Evolutionary conservation across 108 stramenopile genomes (phyloP).

Genomic region (Seminavis robusta): DNA sequence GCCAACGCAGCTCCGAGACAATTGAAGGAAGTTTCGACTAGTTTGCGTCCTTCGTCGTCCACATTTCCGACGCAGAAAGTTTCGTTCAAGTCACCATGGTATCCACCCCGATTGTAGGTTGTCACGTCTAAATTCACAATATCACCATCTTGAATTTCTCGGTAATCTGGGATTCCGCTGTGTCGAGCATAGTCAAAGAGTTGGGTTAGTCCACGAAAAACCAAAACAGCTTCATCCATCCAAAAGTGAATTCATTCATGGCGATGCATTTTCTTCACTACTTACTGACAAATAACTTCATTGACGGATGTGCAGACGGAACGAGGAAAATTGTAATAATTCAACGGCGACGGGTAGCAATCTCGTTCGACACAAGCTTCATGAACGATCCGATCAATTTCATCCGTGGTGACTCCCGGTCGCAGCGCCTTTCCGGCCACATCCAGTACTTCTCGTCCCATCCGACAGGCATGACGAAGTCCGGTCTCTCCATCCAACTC

Average conservation of each 20-base stretch:
- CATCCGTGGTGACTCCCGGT: constrained; percentile 96
- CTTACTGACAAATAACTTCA: constrained; percentile 97
- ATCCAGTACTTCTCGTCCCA: constrained; percentile 97
- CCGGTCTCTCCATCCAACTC: constrained; percentile 86
- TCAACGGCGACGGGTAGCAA: constrained; percentile 96
- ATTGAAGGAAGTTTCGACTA: constrained; percentile 82
- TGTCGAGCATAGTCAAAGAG: too few species aligned
- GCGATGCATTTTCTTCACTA: too few species aligned
- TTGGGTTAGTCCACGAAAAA: too few species aligned
- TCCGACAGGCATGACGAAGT: constrained; percentile 85
- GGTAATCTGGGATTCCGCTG: constrained; percentile 89
- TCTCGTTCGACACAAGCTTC: constrained; percentile 88
- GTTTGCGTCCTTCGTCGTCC: constrained; percentile 67
- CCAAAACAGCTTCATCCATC: too few species aligned
- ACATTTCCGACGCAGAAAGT: constrained; percentile 95
- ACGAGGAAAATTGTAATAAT: constrained; percentile 98
- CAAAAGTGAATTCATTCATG: too few species aligned
- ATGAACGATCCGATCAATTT: constrained; percentile 94
- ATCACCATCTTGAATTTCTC: constrained; percentile 94
- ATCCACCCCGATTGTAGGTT: constrained; percentile 85
- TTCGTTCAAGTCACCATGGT: constrained; percentile 97
- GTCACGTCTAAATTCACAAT: constrained; percentile 99
- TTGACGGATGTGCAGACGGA: constrained; percentile 96
- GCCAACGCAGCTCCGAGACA: constrained; percentile 68
- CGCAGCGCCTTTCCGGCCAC: constrained; percentile 81